Base-by-base conservation (phyloP, 2,329 filamentous ascomycete genomes). In the Dactylellina sp. region DNA sequence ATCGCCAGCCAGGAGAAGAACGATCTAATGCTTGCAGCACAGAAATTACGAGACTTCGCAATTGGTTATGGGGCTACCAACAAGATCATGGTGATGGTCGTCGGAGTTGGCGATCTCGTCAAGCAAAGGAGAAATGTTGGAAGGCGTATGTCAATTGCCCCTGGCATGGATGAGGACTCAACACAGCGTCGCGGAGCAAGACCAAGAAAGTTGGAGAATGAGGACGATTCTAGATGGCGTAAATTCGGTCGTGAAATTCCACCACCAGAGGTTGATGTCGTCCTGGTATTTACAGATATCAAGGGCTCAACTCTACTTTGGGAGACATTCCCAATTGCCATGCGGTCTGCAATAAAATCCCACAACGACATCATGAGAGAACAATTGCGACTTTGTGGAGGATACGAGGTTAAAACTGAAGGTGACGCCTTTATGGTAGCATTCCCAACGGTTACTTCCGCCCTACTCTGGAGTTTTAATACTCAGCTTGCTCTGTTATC, bases 371-470 rank as follows among this genome's bases (percentile, higher is more conserved):
- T 97, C 49, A 96, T 99, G 90, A 90, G 95, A 77, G 88, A 95
- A 64, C 94, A 98, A 80, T 84, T 99, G 77, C 89, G 95, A 56
- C 90, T 93, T 76, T 96, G 97, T 78, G 95, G 95, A 79, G 95
- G 95, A 0, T 99, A 97, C 80, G 95, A 99, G 82, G 95, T 99
- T 81, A 99, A 99, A 85, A 99, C 95, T 16, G 95, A 99, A 91
- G 95, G 95, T 77, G 95, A 99, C 82, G 95, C 95, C 7, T 99
- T 99, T 79, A 98, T 99, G 93, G 95, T 99, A 32, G 96, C 94
- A 7, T 99, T 99, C 82, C 92, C 93, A 1, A 98, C 95, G 0
- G 93, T 95, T 1, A 98, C 95, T 0, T 95, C 93, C 7, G 95
- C 95, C 3, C 83, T 99, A 53, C 85, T 99, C 6, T 99, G 95